phyloP scores from a whole-genome alignment of 345 rosid genomes.

The Arabis hirsuta region DNA sequence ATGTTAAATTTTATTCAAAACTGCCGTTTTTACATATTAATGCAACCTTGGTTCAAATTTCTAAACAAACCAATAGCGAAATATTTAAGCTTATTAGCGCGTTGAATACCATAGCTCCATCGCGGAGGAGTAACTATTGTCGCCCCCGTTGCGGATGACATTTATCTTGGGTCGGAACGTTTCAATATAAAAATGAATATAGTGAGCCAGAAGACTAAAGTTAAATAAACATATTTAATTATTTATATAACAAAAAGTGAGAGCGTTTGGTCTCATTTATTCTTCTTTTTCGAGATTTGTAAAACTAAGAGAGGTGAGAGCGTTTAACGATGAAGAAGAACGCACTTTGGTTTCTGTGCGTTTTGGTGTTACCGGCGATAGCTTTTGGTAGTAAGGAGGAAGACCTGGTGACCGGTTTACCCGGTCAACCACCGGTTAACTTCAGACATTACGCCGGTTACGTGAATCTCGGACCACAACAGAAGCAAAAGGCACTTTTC shows the following conservation, averaged over 20 bases:
- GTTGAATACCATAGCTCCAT: too few species aligned
- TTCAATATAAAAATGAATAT: too few species aligned
- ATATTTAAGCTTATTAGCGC: too few species aligned
- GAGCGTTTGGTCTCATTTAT: slow-evolving; percentile 3
- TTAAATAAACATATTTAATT: too few species aligned
- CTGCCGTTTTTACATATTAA: too few species aligned
- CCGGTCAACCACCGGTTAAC: slow-evolving; percentile 61
- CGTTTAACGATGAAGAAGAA: slow-evolving; percentile 34
- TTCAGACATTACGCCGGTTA: slow-evolving; percentile 71
- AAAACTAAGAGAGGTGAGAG: background rate
- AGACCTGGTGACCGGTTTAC: slow-evolving; percentile 54
- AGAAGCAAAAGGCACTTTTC: slow-evolving; percentile 56
- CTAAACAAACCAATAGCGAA: too few species aligned
- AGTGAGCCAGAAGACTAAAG: too few species aligned
- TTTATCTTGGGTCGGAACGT: too few species aligned
- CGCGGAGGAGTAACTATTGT: too few species aligned
- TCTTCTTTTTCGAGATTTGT: background rate
- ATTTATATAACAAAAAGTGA: slow-evolving; percentile 1
- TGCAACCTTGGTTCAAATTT: too few species aligned
- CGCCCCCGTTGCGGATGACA: too few species aligned
- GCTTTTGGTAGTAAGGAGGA: slow-evolving; percentile 42
- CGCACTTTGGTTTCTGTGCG: slow-evolving; percentile 34
- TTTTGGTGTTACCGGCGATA: slow-evolving; percentile 41
- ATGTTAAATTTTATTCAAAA: too few species aligned
- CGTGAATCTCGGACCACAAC: slow-evolving; percentile 44